Evolutionary conservation across 805 yeast genomes (phyloP), one percentile per base, ranked within the genome.

Genomic region (Yamadazyma paraphyllophila): DNA sequence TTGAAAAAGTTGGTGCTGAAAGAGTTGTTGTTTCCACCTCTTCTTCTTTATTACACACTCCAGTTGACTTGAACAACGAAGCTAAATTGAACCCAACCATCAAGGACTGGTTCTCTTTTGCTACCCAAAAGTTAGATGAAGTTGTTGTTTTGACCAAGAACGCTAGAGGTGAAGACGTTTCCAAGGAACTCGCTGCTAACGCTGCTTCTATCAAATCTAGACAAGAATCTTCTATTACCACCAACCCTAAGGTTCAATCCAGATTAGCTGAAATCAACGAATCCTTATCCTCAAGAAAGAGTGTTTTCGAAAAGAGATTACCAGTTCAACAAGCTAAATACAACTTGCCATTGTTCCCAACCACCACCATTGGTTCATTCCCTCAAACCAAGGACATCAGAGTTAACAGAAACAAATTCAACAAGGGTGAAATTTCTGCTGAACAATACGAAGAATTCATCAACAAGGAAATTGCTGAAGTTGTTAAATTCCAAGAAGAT

Each of bases 351-450:
- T 77, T 88, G 67, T 94, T 94, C 96, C 99, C 99, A 77, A 94
- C 99, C 69, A 94, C 99, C 71, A 94, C 99, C 64, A 94, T 94
- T 73, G 99, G 99, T 75, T 94, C 99, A 56, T 94, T 94, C 97
- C 99, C 99, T 63, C 99, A 94, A 82, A 94, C 99, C 73, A 89
- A 90, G 81, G 99, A 94, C 73, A 94, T 94, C 77, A 88, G 99
- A 82, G 76, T 91, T 73, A 86, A 87, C 87, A 92, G 99, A 83
- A 90, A 92, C 85, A 94, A 92, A 80, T 90, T 87, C 77, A 80
- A 87, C 74, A 94, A 94, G 85, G 99, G 99, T 73, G 86, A 88
- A 65, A 85, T 94, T 67, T 73, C 97, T 66, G 85, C 89, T 69
- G 96, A 87, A 76, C 91, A 90, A 74, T 94, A 94, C 80, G 96